phyloP scores from a whole-genome alignment of 345 rosid species.

The Chamaenerion angustifolium region DNA sequence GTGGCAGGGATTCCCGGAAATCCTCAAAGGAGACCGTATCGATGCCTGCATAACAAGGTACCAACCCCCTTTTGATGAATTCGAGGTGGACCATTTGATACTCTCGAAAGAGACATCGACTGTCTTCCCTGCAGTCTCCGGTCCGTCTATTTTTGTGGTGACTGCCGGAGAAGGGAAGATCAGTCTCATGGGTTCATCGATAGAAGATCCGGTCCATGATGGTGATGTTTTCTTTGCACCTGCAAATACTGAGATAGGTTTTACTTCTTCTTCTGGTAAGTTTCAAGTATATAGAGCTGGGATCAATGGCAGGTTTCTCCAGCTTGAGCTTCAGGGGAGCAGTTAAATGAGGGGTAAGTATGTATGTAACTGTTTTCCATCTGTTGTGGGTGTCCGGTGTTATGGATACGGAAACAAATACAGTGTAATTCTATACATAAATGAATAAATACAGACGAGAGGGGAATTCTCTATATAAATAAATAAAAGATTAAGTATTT shows the following conservation, averaged over 20 bases:
- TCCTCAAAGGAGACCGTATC: slow-evolving; percentile 59
- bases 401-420: too few relatives aligned
- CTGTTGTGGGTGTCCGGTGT: too few relatives aligned
- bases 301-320: slow-evolving; percentile 42
- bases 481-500: too few relatives aligned
- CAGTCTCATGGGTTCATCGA: slow-evolving; percentile 17
- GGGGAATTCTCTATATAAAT: too few relatives aligned
- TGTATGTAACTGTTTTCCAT: too few relatives aligned
- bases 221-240: slow-evolving; percentile 84
- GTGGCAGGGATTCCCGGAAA: slow-evolving; percentile 92
- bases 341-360: too few relatives aligned
- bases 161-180: slow-evolving; percentile 51
- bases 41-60: slow-evolving; percentile 61
- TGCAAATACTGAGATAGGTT: slow-evolving; percentile 40
- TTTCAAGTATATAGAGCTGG: slow-evolving; percentile 81
- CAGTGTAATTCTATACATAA: too few relatives aligned
- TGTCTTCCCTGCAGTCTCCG: slow-evolving; percentile 51
- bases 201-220: slow-evolving; percentile 21
- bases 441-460: too few relatives aligned
- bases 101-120: slow-evolving; percentile 56
- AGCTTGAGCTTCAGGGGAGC: too few relatives aligned
- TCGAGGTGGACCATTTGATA: slow-evolving; percentile 45
- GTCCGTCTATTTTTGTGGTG: slow-evolving; percentile 71
- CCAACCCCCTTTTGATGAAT: slow-evolving; percentile 87
- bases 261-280: slow-evolving; percentile 24